These are phyloP conservation scores for Fraxinus sp. DNA, from an alignment of 305 asterid genomes.

Conservation along the genomic window DNA sequence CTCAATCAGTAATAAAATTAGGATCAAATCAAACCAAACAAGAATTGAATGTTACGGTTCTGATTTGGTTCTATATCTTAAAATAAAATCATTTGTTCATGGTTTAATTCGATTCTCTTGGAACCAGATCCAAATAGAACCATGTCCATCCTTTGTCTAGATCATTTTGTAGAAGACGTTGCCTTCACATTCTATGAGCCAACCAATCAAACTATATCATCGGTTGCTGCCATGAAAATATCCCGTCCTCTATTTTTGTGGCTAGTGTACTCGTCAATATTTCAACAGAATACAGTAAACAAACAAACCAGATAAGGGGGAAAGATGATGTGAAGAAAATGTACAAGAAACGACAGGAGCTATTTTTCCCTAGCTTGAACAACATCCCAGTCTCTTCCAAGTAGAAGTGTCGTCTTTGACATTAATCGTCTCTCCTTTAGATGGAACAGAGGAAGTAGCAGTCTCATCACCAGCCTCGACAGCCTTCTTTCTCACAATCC, in stretches of 20 bases:
- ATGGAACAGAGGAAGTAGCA: conserved; percentile 58
- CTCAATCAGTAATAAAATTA: too few relatives aligned
- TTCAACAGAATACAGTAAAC: conserved; percentile 7
- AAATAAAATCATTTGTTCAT: too few relatives aligned
- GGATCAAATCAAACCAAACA: too few relatives aligned
- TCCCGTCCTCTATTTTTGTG: conserved; percentile 29
- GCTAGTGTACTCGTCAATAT: conserved; percentile 3
- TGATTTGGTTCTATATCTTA: too few relatives aligned
- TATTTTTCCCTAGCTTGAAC: conserved; percentile 50
- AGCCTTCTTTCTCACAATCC: conserved; percentile 58
- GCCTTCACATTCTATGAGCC: conserved; percentile 19
- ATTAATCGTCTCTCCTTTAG: conserved; percentile 59
- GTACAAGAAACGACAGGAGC: conserved; percentile 21
- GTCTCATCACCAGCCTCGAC: conserved; percentile 70
- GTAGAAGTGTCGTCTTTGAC: conserved; percentile 52
- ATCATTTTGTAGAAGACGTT: not conserved
- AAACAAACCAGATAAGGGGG: not conserved
- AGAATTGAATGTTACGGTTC: too few relatives aligned
- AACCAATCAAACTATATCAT: conserved; percentile 27
- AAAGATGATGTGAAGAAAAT: conserved; percentile 16
- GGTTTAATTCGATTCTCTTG: too few relatives aligned
- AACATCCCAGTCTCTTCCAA: conserved; percentile 69
- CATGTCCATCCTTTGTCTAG: too few relatives aligned
- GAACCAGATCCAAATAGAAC: too few relatives aligned
- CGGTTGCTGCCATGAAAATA: conserved; percentile 22